Evolutionary conservation across 1,139 yeast genomes (phyloP).

Genomic region (Kazachstania sp.): DNA sequence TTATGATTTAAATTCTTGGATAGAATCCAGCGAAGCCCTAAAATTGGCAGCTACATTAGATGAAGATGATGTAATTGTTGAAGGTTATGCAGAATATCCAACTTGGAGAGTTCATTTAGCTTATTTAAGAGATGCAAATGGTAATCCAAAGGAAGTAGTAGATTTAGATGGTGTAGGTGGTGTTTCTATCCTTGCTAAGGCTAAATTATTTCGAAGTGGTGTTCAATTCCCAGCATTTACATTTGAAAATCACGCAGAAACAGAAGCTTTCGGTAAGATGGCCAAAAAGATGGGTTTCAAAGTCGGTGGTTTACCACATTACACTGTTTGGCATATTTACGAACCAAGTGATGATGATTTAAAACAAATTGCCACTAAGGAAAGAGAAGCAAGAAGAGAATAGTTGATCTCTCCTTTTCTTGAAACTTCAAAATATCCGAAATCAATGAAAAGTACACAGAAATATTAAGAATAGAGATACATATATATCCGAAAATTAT

Average conservation of each 20-base stretch:
- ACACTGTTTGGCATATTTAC: slow-evolving; percentile 80
- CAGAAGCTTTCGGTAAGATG: slow-evolving; percentile 88
- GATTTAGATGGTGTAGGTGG: slow-evolving; percentile 89
- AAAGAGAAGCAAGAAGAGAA: slow-evolving; percentile 38
- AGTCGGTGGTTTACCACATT: slow-evolving; percentile 84
- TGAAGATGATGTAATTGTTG: slow-evolving; percentile 84
- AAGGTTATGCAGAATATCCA: slow-evolving; percentile 84
- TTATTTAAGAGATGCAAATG: slow-evolving; percentile 55
- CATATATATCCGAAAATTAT: too few relatives aligned
- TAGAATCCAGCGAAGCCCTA: slow-evolving; percentile 64
- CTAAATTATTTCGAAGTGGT: slow-evolving; percentile 73
- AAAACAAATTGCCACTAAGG: slow-evolving; percentile 61
- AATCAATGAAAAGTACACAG: too few relatives aligned
- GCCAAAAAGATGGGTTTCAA: slow-evolving; percentile 68
- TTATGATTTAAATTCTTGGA: slow-evolving; percentile 84
- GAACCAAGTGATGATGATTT: slow-evolving; percentile 91
- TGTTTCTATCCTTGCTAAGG: slow-evolving; percentile 76
- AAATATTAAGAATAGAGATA: too few relatives aligned
- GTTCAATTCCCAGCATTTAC: slow-evolving; percentile 86
- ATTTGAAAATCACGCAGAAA: slow-evolving; percentile 82
- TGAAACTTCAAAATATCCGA: too few relatives aligned
- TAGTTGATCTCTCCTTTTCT: not conserved
- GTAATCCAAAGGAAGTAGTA: slow-evolving; percentile 56
- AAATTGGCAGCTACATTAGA: slow-evolving; percentile 56
- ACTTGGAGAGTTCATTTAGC: slow-evolving; percentile 85